Base-by-base conservation (phyloP, 148 eudicot species). In the Pouteria glomerata region DNA sequence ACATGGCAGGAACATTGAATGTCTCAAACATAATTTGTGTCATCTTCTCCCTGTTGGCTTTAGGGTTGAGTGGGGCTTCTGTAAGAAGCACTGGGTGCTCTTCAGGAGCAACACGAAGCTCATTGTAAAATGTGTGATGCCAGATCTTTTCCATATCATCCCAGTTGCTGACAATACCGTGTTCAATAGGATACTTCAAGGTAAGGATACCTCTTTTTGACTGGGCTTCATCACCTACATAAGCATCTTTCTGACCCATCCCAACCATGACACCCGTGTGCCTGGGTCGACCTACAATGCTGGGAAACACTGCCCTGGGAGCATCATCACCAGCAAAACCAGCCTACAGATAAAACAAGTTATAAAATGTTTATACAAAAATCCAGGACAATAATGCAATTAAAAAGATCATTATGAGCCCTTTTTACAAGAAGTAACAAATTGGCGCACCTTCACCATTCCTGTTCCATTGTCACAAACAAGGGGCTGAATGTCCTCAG, bases 401-500 rank as follows among this genome's bases (percentile, higher is more conserved):
- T 3, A 70, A 57, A 29, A 56, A 24, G 12, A 56, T 16, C 13
- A 16, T 39, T 29, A 10, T 39, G 1, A 1, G 7, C 34, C 60
- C 71, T 19, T 7, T 31, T 23, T 13, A 69, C 31, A 34, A 35
- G 14, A 48, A 37, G 1, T 14, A 15, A 26, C 55, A 8, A 24
- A 18, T 12, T 33, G 44, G 7, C 33, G 23, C 53, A 73, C 76
- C 76, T 73, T 73, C 53, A 73, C 76, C 76, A 73, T 73, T 73
- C 76, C 76, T 39, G 76, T 73, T 73, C 76, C 76, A 73, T 73
- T 73, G 70, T 73, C 76, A 64, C 76, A 73, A 30, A 73, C 76
- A 39, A 73, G 76, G 27, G 76, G 76, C 35, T 73, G 76, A 41
- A 73, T 73, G 64, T 73, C 76, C 30, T 73, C 76, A 11, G 70